These are phyloP conservation scores for Termitomyces sp. DNA, from an alignment of 768 basidiomycete species.

Conservation along the genomic window DNA sequence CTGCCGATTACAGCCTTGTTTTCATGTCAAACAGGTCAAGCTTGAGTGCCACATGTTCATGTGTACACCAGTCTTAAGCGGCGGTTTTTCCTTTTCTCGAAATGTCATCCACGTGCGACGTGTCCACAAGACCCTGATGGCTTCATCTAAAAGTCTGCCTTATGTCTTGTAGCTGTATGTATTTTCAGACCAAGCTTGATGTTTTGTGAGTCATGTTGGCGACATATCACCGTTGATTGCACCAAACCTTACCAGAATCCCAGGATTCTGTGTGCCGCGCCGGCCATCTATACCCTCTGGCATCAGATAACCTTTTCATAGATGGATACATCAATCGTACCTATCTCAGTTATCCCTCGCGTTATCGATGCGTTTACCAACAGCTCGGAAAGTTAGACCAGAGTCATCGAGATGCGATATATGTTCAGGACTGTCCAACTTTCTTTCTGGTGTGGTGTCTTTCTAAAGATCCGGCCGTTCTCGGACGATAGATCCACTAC, in stretches of 20 bases:
- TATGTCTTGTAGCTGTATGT: background rate
- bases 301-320: background rate
- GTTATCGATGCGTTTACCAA: background rate
- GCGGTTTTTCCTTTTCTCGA: background rate
- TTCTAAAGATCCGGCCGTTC: background rate
- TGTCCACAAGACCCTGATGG: background rate
- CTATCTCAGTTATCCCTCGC: background rate
- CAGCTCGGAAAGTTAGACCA: background rate
- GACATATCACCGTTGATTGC: constrained; percentile 8
- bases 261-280: background rate
- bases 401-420: background rate
- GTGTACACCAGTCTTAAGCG: background rate
- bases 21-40: no score
- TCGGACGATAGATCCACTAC: no score
- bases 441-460: background rate
- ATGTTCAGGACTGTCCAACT: background rate
- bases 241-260: background rate
- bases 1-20: constrained; percentile 7
- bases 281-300: background rate
- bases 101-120: background rate
- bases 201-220: background rate
- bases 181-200: background rate
- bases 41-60: constrained; percentile 8
- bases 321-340: background rate
- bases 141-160: background rate